Evolutionary conservation across 2,329 filamentous ascomycete species (phyloP).

Genomic region (Eurotiales sp.): DNA sequence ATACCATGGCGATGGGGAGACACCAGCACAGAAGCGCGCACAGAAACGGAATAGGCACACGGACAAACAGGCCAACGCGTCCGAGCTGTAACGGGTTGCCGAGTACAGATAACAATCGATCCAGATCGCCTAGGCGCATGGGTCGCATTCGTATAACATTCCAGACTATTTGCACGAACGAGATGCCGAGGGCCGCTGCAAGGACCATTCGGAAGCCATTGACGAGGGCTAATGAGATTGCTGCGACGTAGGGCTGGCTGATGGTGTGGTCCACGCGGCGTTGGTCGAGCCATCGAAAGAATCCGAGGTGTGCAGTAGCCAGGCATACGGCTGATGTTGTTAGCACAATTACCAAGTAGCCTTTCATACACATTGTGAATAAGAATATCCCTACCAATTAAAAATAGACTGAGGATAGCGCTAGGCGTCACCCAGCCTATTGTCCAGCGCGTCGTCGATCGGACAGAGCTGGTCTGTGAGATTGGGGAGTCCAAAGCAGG

Average conservation of each 20-base stretch:
- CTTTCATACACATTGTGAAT: not conserved
- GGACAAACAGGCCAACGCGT: not conserved
- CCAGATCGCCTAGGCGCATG: constrained; percentile 4
- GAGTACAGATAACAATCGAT: constrained; percentile 1
- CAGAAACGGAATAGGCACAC: constrained; percentile 4
- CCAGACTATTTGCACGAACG: constrained; percentile 12
- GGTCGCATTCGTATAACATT: not conserved
- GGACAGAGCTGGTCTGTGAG: not conserved
- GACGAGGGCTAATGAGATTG: constrained; percentile 5
- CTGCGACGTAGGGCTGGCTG: constrained; percentile 5
- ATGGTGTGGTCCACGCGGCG: constrained; percentile 1
- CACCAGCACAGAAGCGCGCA: constrained; percentile 11
- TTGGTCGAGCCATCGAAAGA: constrained; percentile 7
- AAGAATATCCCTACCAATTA: constrained; percentile 1
- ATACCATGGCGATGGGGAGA: constrained; percentile 11
- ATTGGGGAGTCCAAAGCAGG: not conserved
- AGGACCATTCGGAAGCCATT: constrained; percentile 10
- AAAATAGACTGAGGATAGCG: constrained; percentile 4
- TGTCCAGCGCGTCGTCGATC: constrained; percentile 7
- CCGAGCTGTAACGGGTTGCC: constrained; percentile 9
- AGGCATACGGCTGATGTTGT: constrained; percentile 5
- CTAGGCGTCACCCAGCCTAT: constrained; percentile 11
- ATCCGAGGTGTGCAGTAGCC: constrained; percentile 7
- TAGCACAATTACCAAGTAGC: no score
- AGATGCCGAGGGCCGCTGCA: constrained; percentile 10